Base-by-base conservation (phyloP, 352 stramenopile genomes). In the Globisporangium recalcitrans region DNA sequence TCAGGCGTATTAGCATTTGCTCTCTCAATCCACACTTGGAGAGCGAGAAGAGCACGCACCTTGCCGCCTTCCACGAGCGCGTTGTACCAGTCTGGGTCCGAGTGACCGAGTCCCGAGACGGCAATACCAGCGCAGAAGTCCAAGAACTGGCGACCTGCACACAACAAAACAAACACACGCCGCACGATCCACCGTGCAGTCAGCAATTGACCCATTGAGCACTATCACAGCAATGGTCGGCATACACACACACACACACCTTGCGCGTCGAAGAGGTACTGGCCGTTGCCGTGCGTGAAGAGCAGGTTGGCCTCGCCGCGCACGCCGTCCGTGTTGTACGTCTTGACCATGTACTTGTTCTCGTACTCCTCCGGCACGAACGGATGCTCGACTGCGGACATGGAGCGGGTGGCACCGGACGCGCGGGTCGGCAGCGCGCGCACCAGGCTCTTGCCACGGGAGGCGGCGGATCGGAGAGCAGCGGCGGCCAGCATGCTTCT, bases 51-150 rank as follows among this genome's bases (percentile, higher is more conserved):
- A 46, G 14, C 21, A 46, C 52, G 8, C 64, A 82, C 74, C 64
- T 87, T 85, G 63, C 69, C 78, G 42, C 73, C 74, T 26, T 87
- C 73, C 22, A 87, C 73, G 9, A 93, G 65, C 55, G 81, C 78
- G 1, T 87, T 68, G 52, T 91, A 92, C 63, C 97, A 87, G 63
- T 87, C 81, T 1, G 80, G 70, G 68, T 99, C 95, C 64, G 78
- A 79, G 71, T 99, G 97, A 27, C 91, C 90, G 8, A 97, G 70
- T 7, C 71, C 74, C 4, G 74, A 92, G 27, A 93, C 86, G 9
- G 93, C 94, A 63, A 98, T 98, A 47, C 96, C 96, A 7, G 89
- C 87, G 48, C 96, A 97, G 64, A 98, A 98, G 70, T 99, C 96
- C 32, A 98, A 70, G 71, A 85, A 93, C 65, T 90, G 66, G 57